Conservation (phyloP, 2,329 filamentous ascomycete genomes). For the Exophiala calicioides region DNA sequence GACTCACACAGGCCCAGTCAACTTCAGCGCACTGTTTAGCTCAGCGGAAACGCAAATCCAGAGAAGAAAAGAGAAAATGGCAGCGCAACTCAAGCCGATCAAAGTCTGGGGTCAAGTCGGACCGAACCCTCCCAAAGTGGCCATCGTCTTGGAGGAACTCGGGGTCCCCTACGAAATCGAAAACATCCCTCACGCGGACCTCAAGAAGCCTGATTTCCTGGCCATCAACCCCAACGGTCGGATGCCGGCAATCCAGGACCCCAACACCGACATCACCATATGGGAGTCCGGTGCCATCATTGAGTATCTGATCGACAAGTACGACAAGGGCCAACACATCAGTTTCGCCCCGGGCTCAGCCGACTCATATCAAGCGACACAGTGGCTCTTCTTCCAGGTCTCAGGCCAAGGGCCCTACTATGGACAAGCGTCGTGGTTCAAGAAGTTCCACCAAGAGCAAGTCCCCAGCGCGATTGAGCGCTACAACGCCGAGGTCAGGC, state of each 20-base stretch:
- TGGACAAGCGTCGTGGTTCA: conserved; percentile 51
- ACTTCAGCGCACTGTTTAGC: too few relatives aligned
- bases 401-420: conserved; percentile 53
- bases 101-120: conserved; percentile 19
- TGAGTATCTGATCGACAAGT: conserved; percentile 47
- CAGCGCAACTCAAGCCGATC: conserved; percentile 23
- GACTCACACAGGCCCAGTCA: too few relatives aligned
- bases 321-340: conserved; percentile 45
- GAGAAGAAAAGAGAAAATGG: too few relatives aligned
- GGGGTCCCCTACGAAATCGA: conserved; percentile 36
- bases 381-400: conserved; percentile 50
- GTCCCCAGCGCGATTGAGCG: conserved; percentile 46
- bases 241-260: conserved; percentile 39
- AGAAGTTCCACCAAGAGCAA: conserved; percentile 44
- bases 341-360: conserved; percentile 36
- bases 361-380: conserved; percentile 43
- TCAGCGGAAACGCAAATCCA: too few relatives aligned
- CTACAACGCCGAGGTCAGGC: conserved; percentile 47
- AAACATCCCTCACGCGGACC: conserved; percentile 25
- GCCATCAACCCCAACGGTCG: conserved; percentile 34
- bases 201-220: conserved; percentile 31
- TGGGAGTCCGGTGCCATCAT: conserved; percentile 51
- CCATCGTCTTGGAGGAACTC: conserved; percentile 37
- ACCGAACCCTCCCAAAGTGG: conserved; percentile 33
- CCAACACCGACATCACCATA: conserved; percentile 41